phyloP scores from a whole-genome alignment of 179 eudicot species.

The Beta lomatogona region DNA sequence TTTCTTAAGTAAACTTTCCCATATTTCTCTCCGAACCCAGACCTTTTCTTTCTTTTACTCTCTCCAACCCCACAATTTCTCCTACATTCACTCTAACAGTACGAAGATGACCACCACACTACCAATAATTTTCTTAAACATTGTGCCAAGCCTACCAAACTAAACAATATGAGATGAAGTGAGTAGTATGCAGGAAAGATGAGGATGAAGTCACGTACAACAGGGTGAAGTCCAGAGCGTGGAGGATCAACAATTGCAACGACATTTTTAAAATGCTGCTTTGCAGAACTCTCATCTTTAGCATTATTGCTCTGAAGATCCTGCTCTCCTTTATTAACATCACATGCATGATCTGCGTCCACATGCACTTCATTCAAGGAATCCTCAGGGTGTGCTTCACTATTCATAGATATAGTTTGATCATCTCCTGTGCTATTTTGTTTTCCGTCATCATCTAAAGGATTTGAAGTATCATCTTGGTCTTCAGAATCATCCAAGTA shows the following conservation, averaged over 20 bases:
- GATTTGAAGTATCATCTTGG: conserved; percentile 39
- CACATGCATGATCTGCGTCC: conserved; percentile 28
- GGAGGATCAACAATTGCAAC: conserved; percentile 99
- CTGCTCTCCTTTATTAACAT: conserved; percentile 27
- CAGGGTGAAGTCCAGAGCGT: conserved; percentile 95
- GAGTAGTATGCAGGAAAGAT: conserved; percentile 11
- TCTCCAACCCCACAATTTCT: no score
- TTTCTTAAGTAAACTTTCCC: no score
- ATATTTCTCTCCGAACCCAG: no score
- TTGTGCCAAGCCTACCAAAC: not conserved
- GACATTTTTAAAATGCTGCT: conserved; percentile 63
- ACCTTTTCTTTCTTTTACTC: no score
- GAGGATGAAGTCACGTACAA: conserved; percentile 54
- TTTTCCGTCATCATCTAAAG: conserved; percentile 33
- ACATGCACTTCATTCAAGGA: conserved; percentile 31
- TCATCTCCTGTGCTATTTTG: conserved; percentile 33
- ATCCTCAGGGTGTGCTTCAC: conserved; percentile 30
- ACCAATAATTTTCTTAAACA: no score
- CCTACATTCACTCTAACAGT: no score
- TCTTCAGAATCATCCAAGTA: conserved; percentile 45
- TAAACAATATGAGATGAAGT: not conserved
- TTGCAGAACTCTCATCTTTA: conserved; percentile 25
- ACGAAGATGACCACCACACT: no score
- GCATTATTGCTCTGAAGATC: conserved; percentile 28
- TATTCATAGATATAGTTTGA: conserved; percentile 28